phyloP scores from a whole-genome alignment of 1,284 basidiomycete species.

The Ustilago hordei region DNA sequence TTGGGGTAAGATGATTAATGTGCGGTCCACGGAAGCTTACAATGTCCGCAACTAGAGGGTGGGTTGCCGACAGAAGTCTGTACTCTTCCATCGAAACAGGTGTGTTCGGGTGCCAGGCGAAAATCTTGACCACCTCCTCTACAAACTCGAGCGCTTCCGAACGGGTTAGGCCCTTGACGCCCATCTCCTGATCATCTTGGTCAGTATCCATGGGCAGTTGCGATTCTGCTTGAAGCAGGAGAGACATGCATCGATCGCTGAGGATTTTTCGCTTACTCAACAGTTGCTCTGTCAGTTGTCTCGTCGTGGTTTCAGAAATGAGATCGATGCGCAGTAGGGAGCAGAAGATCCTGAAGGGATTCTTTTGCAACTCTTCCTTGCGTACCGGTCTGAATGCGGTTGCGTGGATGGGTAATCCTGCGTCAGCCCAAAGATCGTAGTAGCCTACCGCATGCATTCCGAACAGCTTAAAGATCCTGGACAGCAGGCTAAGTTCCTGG shows the following conservation, averaged over 20 bases:
- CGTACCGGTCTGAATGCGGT: slow-evolving; percentile 71
- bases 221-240: slow-evolving; percentile 67
- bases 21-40: slow-evolving; percentile 71
- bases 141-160: slow-evolving; percentile 63
- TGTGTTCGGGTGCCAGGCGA: slow-evolving; percentile 71
- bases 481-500: slow-evolving; percentile 69
- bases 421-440: slow-evolving; percentile 70
- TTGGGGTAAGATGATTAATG: slow-evolving; percentile 72
- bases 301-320: slow-evolving; percentile 60
- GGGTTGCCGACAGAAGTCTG: slow-evolving; percentile 63
- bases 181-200: slow-evolving; percentile 44
- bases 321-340: slow-evolving; percentile 70
- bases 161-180: slow-evolving; percentile 6
- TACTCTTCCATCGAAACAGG: slow-evolving; percentile 68
- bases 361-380: slow-evolving; percentile 62
- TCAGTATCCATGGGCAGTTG: slow-evolving; percentile 50
- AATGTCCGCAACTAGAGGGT: slow-evolving; percentile 71
- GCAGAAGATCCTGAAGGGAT: slow-evolving; percentile 72
- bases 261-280: slow-evolving; percentile 69
- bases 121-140: slow-evolving; percentile 69
- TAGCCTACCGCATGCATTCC: slow-evolving; percentile 71
- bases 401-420: slow-evolving; percentile 71
- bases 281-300: slow-evolving; percentile 60
- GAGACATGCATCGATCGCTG: slow-evolving; percentile 59
- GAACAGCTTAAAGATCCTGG: slow-evolving; percentile 69